Evolutionary conservation across 2,329 filamentous ascomycete species (phyloP), one percentile per base, ranked within the genome.

Genomic region (Alternaria panax): DNA sequence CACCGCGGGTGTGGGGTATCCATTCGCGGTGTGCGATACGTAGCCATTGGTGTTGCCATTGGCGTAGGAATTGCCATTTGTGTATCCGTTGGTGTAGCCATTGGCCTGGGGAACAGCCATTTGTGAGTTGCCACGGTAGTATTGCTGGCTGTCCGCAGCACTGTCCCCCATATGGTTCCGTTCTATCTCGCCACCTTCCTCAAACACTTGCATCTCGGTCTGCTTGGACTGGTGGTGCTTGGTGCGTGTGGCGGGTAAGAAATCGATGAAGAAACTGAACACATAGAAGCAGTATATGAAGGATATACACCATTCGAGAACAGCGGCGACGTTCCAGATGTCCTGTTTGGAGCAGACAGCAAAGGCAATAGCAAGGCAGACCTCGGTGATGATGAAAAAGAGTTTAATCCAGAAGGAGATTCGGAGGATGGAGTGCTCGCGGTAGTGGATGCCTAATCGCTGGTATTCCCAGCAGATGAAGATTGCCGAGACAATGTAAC

Each of bases 381-480:
- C 70, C 77, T 97, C 93, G 70, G 94, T 73, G 57, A 97, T 72
- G 75, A 98, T 90, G 79, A 99, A 98, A 59, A 77, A 66, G 27
- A 96, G 84, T 80, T 99, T 99, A 74, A 95, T 83, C 86, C 89
- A 93, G 83, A 98, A 98, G 57, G 91, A 95, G 60, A 84, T 77
- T 47, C 88, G 86, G 11, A 99, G 86, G 65, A 95, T 81, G 54
- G 84, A 86, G 78, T 94, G 87, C 60, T 93, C 81, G 63, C 90
- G 90, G 81, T 93, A 92, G 75, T 90, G 89, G 53, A 90, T 88
- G 25, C 93, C 92, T 1, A 98, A 85, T 2, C 92, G 88, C 72
- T 95, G 90, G 77, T 96, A 97, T 77, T 97, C 93, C 81, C 87
- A 88, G 82, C 93, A 97, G 66, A 94, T 90, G 78, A 93, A 94